A percentile compares a stretch with the other conserved stretches of the same genome.
Conservation (phyloP, 2,329 filamentous ascomycete species). For the Lecanicillium sp. region DNA sequence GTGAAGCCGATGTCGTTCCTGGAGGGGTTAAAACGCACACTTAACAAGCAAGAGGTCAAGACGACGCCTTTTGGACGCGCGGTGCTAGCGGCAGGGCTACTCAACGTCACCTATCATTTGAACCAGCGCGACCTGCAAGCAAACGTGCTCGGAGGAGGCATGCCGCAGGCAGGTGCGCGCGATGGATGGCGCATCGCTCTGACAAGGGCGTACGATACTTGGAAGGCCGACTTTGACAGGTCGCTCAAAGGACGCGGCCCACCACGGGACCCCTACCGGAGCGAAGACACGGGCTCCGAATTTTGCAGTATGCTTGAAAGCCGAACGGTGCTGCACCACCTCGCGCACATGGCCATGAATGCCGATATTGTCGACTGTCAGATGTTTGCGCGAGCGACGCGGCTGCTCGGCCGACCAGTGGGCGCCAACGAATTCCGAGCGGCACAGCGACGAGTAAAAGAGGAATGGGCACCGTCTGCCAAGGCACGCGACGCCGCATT, state of each 20-base stretch:
- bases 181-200: slow-evolving; percentile 88
- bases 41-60: slow-evolving; percentile 77
- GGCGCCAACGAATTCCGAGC: slow-evolving; percentile 73
- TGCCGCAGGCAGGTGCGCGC: slow-evolving; percentile 72
- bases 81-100: slow-evolving; percentile 85
- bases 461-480: slow-evolving; percentile 82
- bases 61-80: slow-evolving; percentile 93
- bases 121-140: slow-evolving; percentile 93
- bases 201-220: slow-evolving; percentile 84
- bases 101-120: slow-evolving; percentile 97
- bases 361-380: slow-evolving; percentile 97
- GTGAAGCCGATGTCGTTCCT: slow-evolving; percentile 83
- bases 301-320: slow-evolving; percentile 70
- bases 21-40: slow-evolving; percentile 81
- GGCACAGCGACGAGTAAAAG: slow-evolving; percentile 77
- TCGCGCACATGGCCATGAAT: slow-evolving; percentile 97
- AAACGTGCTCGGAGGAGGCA: slow-evolving; percentile 68
- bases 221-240: slow-evolving; percentile 88
- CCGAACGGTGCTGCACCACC: slow-evolving; percentile 80
- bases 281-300: slow-evolving; percentile 53
- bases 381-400: slow-evolving; percentile 83
- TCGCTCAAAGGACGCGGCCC: slow-evolving; percentile 58
- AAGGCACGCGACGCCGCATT: slow-evolving; percentile 86
- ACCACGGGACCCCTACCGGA: slow-evolving; percentile 48
- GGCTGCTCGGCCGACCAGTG: slow-evolving; percentile 79